Base-by-base conservation (phyloP, 2,329 filamentous ascomycete genomes). In the Penicillium sp. region DNA sequence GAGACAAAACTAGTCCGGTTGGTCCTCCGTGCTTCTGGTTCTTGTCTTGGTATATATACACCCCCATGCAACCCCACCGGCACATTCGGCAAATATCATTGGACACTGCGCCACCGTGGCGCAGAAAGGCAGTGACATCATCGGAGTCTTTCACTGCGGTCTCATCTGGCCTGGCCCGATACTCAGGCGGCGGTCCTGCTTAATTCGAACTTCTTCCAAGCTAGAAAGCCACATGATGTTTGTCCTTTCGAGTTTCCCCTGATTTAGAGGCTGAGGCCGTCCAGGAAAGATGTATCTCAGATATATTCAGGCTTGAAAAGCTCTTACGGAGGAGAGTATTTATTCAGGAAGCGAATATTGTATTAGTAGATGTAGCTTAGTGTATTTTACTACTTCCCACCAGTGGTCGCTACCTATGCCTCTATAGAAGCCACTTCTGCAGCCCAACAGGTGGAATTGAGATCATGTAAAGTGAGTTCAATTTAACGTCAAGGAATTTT, bases 91-190 rank as follows among this genome's bases (percentile, higher is more conserved):
- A 31, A 29, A 52, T 46, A 34, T 23, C 44, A 24, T 26, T 21
- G 1, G 6, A 18, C 16, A 24, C 51, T 55, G 54, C 52, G 57
- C 57, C 56, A 47, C 50, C 33, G 61, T 60, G 64, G 61, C 33
- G n/a, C 63, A 47, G 53, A 58, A 28, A 7, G 56, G 54, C 8
- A 4, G 18, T 39, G 16, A 48, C 43, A 42, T 52, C 52, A 55
- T 61, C 49, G 18, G 18, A 21, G 18, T 21, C 18, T 21, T 3
- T 21, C 18, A 21, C 18, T 21, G 18, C 18, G 18, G 18, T 21
- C 18, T 21, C 18, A 21, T 21, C 18, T 21, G 18, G 18, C 18
- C 3, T 21, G 18, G 18, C 18, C 18, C 18, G 7, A 26, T 26
- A 26, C 24, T 26, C 5, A 26, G 24, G 24, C 7, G 4, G 24